Conservation (phyloP, 2,329 filamentous ascomycete genomes). For the Claviceps monticola region DNA sequence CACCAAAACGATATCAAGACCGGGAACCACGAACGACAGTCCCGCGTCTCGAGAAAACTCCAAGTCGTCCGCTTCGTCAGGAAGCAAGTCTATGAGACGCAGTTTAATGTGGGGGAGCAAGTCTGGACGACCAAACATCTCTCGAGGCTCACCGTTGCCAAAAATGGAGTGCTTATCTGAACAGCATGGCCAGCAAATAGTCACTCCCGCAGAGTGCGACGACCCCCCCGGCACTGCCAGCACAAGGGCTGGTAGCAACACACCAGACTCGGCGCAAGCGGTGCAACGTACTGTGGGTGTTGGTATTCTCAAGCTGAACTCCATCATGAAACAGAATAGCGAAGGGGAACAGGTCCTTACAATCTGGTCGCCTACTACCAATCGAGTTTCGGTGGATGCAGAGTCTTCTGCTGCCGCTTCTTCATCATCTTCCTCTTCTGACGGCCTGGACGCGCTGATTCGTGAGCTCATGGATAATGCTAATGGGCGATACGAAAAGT, state of each 20-base stretch:
- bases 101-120: constrained; percentile 60
- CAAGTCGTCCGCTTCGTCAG: constrained; percentile 34
- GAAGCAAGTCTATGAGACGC: constrained; percentile 42
- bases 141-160: constrained; percentile 30
- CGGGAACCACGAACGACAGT: constrained; percentile 30
- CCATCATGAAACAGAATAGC: constrained; percentile 55
- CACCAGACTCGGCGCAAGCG: constrained; percentile 14
- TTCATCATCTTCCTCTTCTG: constrained; percentile 23
- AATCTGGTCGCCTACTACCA: constrained; percentile 56
- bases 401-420: constrained; percentile 22
- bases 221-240: constrained; percentile 41
- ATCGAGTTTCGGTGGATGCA: constrained; percentile 39
- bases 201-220: constrained; percentile 30
- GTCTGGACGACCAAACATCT: constrained; percentile 38
- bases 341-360: constrained; percentile 64
- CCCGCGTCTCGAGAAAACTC: constrained; percentile 28
- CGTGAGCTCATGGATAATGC: constrained; percentile 59
- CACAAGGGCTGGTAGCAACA: constrained; percentile 23
- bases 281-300: constrained; percentile 54
- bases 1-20: constrained; percentile 35
- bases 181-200: constrained; percentile 25
- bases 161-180: constrained; percentile 47
- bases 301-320: constrained; percentile 63
- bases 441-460: constrained; percentile 63
- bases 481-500: constrained; percentile 62